Conservation (phyloP, 345 rosid genomes). For the Fremontodendron californicum region DNA sequence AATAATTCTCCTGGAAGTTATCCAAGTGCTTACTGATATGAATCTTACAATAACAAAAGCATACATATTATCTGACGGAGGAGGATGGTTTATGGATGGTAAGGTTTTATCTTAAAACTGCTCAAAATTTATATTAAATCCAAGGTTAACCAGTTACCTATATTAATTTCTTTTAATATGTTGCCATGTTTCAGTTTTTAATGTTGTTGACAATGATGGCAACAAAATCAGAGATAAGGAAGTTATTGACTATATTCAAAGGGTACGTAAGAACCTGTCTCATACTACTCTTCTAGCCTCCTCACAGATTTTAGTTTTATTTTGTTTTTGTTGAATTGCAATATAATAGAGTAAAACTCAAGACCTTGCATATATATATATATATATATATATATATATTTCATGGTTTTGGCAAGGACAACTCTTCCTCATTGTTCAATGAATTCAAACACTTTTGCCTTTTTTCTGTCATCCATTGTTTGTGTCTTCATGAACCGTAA, state of each 20-base stretch:
- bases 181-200: constrained; percentile 54
- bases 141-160: neutral
- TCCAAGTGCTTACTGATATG: constrained; percentile 83
- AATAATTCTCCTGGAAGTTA: constrained; percentile 75
- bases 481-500: neutral
- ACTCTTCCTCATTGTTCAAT: neutral
- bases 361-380: too few relatives aligned
- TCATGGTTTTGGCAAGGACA: neutral
- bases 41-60: constrained; percentile 80
- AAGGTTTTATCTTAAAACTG: constrained; percentile 9
- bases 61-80: constrained; percentile 78
- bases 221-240: constrained; percentile 63
- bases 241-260: constrained; percentile 49
- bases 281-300: neutral
- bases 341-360: too few relatives aligned
- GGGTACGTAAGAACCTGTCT: constrained; percentile 37
- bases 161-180: neutral
- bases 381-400: too few relatives aligned
- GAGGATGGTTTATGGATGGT: constrained; percentile 97
- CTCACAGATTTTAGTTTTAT: neutral
- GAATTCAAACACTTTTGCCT: neutral
- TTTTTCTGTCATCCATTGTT: neutral
- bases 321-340: neutral
- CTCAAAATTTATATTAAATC: constrained; percentile 3
- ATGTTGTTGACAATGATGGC: constrained; percentile 59